Evolutionary conservation across 768 basidiomycete species (phyloP).

Genomic region (Rickenella mellea): DNA sequence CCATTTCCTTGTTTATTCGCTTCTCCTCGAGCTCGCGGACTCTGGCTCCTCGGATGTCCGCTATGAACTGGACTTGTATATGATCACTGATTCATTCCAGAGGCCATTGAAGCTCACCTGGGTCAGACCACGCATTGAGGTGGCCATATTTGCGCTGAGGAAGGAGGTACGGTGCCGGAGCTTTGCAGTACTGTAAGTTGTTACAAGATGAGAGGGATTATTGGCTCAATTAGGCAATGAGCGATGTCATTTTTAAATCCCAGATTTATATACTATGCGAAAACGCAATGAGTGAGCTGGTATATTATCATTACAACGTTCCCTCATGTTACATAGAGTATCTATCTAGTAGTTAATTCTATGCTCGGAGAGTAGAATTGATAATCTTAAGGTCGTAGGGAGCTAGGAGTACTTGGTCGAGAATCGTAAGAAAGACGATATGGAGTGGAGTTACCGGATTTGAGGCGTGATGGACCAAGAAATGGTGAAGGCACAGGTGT

Average conservation of each 20-base stretch:
- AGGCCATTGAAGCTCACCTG: conserved; percentile 50
- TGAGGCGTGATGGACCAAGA: too few species aligned
- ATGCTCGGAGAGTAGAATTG: too few species aligned
- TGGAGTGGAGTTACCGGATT: too few species aligned
- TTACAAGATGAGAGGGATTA: too few species aligned
- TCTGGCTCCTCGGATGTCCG: conserved; percentile 93
- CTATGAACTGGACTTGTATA: conserved; percentile 71
- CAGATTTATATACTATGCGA: too few species aligned
- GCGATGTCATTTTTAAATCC: too few species aligned
- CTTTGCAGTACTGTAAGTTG: background rate
- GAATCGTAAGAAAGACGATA: conserved; percentile 46
- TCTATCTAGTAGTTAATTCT: too few species aligned
- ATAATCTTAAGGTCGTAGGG: too few species aligned
- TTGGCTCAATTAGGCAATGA: too few species aligned
- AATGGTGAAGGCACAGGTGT: conserved; percentile 53
- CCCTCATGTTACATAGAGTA: too few species aligned
- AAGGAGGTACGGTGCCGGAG: background rate
- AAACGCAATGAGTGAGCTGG: too few species aligned
- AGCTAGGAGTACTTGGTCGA: conserved; percentile 57
- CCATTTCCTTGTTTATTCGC: conserved; percentile 99
- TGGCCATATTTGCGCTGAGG: conserved; percentile 78
- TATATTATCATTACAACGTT: too few species aligned
- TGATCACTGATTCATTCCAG: background rate
- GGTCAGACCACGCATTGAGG: conserved; percentile 85
- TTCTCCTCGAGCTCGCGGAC: conserved; percentile 98